phyloP scores from a whole-genome alignment of 768 basidiomycete species.

The Mrakia gelida region DNA sequence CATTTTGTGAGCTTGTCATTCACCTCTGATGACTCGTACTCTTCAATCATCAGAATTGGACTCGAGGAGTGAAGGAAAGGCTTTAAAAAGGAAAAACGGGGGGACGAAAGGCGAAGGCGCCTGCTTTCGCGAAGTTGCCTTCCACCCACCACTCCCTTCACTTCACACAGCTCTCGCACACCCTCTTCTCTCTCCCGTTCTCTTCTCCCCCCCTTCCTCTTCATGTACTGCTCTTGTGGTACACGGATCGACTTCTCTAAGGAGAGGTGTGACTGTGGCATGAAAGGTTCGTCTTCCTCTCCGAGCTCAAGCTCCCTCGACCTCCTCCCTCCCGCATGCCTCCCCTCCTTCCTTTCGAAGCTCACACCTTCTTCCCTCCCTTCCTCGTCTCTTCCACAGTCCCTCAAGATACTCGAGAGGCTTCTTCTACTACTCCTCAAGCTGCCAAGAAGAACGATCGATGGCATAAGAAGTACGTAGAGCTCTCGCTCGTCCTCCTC shows the following conservation, averaged over 20 bases:
- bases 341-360: not conserved
- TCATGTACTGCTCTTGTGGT: conserved; percentile 12
- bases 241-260: not conserved
- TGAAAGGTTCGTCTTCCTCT: conserved; percentile 1
- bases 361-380: not conserved
- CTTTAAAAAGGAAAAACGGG: no score
- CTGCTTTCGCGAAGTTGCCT: not conserved
- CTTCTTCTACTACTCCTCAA: not conserved
- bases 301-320: not conserved
- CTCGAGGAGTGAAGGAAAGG: no score
- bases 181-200: not conserved
- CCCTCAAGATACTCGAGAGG: not conserved
- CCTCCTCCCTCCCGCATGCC: not conserved
- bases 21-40: no score
- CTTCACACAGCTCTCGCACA: no score
- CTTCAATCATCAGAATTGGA: no score
- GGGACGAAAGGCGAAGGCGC: not conserved
- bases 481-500: not conserved
- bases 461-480: not conserved
- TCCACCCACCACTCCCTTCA: not conserved
- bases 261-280: not conserved
- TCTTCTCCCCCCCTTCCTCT: not conserved
- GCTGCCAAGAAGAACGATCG: not conserved
- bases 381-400: not conserved
- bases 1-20: no score